Evolutionary conservation across 2,329 filamentous ascomycete genomes (phyloP), one percentile per base, ranked within the genome.

Genomic region (Grosmannia huntii): DNA sequence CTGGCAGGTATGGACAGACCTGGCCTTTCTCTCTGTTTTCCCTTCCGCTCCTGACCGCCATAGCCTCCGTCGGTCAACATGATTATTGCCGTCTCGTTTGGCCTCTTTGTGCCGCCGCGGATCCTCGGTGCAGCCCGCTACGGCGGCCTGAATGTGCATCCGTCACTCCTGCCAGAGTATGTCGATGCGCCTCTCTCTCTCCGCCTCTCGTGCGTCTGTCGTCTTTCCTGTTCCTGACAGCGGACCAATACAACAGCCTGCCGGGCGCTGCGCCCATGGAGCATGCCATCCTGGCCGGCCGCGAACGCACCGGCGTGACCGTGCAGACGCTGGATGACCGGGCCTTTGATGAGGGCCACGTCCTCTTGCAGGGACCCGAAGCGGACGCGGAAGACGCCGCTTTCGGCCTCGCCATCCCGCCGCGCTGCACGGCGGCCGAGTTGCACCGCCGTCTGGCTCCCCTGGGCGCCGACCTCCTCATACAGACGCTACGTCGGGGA

Each of bases 41-140:
- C 55, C 2, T 3, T 44, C 58, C n/a, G n/a, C 1, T 53, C 44
- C 62, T 65, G 56, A 59, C 65, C 44, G 61, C 1, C 12, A 4
- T 33, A 51, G 25, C 38, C 50, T 67, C 74, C 55, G 3, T 33
- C 55, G 25, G 83, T 84, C 63, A 90, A 96, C 69, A 76, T 99
- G 60, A 80, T 99, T 64, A 77, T 97, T 52, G 91, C 91, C 53
- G 94, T 97, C 5, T 97, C 94, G 0, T 99, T 97, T 71, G 94
- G 94, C 3, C 79, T 96, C 9, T 86, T 96, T 61, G 85, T 99
- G 1, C 94, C 94, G 0, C 78, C 80, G 0, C 79, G 89, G 5
- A 82, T 97, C 19, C 75, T 99, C 25, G 74, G 74, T 25, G 73
- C 73, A 1, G 82, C 87, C 27, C 82, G 80, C 65, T 96, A 95